These are phyloP conservation scores for Botrytis byssoidea DNA, from an alignment of 2,329 filamentous ascomycete genomes.

Conservation along the genomic window DNA sequence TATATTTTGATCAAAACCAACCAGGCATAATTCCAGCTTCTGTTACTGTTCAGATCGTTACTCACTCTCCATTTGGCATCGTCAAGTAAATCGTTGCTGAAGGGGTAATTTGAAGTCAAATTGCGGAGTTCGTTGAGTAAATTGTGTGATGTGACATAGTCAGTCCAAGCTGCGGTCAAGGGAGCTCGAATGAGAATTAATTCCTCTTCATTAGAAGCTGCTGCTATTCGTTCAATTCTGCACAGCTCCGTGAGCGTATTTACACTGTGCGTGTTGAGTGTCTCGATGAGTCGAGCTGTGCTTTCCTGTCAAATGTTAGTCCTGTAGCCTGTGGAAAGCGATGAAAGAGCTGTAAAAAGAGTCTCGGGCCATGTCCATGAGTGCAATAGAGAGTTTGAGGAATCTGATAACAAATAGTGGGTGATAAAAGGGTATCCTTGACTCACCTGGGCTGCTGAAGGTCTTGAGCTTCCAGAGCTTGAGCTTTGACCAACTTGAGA, in stretches of 20 bases:
- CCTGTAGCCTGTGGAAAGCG: neutral
- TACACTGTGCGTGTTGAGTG: slow-evolving; percentile 64
- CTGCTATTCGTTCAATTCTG: slow-evolving; percentile 66
- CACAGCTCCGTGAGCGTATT: slow-evolving; percentile 73
- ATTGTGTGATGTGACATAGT: slow-evolving; percentile 70
- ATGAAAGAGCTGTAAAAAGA: neutral
- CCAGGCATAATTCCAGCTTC: slow-evolving; percentile 77
- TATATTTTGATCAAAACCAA: slow-evolving; percentile 65
- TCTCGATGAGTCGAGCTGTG: slow-evolving; percentile 56
- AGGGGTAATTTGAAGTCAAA: slow-evolving; percentile 65
- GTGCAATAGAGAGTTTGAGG: neutral
- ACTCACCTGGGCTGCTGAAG: slow-evolving; percentile 36
- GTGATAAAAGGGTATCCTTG: slow-evolving; percentile 26
- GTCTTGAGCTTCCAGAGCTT: slow-evolving; percentile 26
- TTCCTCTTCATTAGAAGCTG: slow-evolving; percentile 55
- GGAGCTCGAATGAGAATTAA: slow-evolving; percentile 60
- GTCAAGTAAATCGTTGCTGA: slow-evolving; percentile 61
- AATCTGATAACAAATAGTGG: neutral
- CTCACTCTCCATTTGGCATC: slow-evolving; percentile 65
- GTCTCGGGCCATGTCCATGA: neutral
- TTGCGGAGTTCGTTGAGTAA: slow-evolving; percentile 68
- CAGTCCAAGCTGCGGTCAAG: slow-evolving; percentile 69
- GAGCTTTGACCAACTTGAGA: slow-evolving; percentile 21
- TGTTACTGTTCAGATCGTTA: slow-evolving; percentile 61
- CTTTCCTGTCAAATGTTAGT: slow-evolving; percentile 28